Conservation (phyloP, 768 basidiomycete genomes). For the Megacollybia marginata region DNA sequence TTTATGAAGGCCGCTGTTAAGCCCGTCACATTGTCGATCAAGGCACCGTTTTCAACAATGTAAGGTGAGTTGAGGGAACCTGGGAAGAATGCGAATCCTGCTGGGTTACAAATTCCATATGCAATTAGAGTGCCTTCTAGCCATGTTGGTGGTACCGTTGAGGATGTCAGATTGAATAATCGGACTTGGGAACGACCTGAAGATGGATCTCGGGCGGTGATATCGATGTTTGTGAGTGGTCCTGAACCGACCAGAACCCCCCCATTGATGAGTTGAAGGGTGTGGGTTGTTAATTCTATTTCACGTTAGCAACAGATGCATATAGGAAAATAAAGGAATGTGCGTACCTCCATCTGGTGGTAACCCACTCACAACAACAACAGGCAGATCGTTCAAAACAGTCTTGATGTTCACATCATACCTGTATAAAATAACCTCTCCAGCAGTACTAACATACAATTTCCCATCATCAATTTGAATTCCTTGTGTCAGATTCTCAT, state of each 20-base stretch:
- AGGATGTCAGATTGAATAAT: too few relatives aligned
- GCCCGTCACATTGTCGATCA: slow-evolving; percentile 31
- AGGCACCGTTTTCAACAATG: slow-evolving; percentile 37
- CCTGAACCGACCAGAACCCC: slow-evolving; percentile 31
- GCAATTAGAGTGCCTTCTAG: slow-evolving; percentile 27
- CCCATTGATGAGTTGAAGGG: slow-evolving; percentile 22
- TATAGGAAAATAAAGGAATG: not conserved
- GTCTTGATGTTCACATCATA: slow-evolving; percentile 26
- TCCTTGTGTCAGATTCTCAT: slow-evolving; percentile 32
- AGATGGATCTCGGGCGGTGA: slow-evolving; percentile 32
- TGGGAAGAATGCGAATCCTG: slow-evolving; percentile 30
- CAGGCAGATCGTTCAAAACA: slow-evolving; percentile 3
- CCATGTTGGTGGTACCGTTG: too few relatives aligned
- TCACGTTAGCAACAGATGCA: not conserved
- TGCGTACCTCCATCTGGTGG: slow-evolving; percentile 15
- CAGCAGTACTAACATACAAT: slow-evolving; percentile 33
- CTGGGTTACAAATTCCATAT: slow-evolving; percentile 38
- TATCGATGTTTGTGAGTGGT: slow-evolving; percentile 32
- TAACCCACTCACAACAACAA: not conserved
- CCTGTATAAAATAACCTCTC: slow-evolving; percentile 23
- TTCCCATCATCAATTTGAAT: slow-evolving; percentile 27
- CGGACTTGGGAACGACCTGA: slow-evolving; percentile 36
- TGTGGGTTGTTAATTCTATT: slow-evolving; percentile 35
- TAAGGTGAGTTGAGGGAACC: slow-evolving; percentile 16
- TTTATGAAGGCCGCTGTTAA: slow-evolving; percentile 34